Evolutionary conservation across 805 yeast species (phyloP), one percentile per base, ranked within the genome.

Genomic region (Starmerella apis): DNA sequence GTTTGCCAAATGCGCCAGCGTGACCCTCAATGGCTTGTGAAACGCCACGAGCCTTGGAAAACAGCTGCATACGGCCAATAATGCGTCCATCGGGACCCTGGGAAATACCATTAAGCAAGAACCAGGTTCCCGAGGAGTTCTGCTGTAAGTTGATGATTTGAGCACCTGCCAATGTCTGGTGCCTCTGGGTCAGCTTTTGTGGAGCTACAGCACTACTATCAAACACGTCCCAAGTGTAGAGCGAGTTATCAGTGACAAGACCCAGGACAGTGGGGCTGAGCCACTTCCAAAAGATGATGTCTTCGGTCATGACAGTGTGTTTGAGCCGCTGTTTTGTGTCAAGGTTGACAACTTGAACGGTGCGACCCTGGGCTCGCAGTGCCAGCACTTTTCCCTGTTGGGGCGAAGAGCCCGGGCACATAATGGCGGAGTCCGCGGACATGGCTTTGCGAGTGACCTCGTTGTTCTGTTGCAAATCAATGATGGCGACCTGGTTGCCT

Each of bases 11-110:
- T 37, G 80, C 79, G 52, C 95, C 92, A 49, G 94, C 97, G 68
- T 92, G 98, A 61, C 98, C 98, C 64, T 92, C 97, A 60, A 92
- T 86, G 19, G 95, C 88, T 71, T 92, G 99, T 13, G 96, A 88
- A 35, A 90, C 85, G 63, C 84, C 83, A 70, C 97, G 81, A 48
- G 81, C 79, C 65, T 82, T 83, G 53, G 95, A 83, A 69, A 72
- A 92, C 55, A 92, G 78, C 72, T 92, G 99, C 65, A 90, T 84
- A 69, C 86, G 94, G 64, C 99, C 99, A 30, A 86, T 96, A 59
- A 92, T 86, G 61, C 94, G 79, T 57, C 94, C 94, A 59, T 83
- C 82, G 64, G 86, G 95, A 13, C 53, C 56, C 68, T 87, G 96
- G 30, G 94, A 81, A 62, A 92, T 87, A 61, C 98, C 99, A 54